These are phyloP conservation scores for Pleurotus eryngii DNA, from an alignment of 768 basidiomycete species.

Conservation along the genomic window DNA sequence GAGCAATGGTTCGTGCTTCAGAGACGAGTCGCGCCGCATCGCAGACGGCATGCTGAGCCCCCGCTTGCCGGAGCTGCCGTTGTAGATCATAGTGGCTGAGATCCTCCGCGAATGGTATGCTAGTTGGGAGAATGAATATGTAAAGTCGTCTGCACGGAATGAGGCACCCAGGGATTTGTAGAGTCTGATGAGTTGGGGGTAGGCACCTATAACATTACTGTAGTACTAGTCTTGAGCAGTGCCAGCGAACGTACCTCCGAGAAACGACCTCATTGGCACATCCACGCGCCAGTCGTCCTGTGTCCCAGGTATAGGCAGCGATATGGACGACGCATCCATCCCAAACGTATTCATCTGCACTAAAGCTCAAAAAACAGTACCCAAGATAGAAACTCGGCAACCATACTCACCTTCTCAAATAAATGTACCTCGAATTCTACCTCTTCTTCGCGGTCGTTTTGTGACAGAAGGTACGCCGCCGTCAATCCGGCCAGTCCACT, in stretches of 20 bases:
- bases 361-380: conserved; percentile 4
- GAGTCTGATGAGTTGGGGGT: conserved; percentile 63
- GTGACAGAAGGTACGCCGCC: conserved; percentile 55
- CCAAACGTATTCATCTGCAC: conserved; percentile 52
- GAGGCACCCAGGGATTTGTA: conserved; percentile 60
- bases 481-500: conserved; percentile 74
- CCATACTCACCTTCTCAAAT: conserved; percentile 64
- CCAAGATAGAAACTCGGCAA: not conserved
- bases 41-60: conserved; percentile 52
- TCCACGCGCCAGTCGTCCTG: conserved; percentile 55
- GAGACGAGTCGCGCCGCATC: conserved; percentile 17
- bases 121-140: conserved; percentile 68
- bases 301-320: conserved; percentile 33
- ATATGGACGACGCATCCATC: conserved; percentile 66
- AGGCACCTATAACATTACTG: conserved; percentile 60
- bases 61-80: conserved; percentile 53
- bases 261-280: conserved; percentile 81
- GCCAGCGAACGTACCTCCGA: conserved; percentile 54
- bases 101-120: conserved; percentile 26
- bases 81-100: conserved; percentile 57
- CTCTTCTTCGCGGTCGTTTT: conserved; percentile 24
- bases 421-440: conserved; percentile 65
- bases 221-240: not conserved
- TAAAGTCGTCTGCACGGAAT: conserved; percentile 56
- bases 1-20: not conserved